These are phyloP conservation scores for Saccharomyces hybrid DNA, from an alignment of 1,139 yeast species.

Conservation along the genomic window DNA sequence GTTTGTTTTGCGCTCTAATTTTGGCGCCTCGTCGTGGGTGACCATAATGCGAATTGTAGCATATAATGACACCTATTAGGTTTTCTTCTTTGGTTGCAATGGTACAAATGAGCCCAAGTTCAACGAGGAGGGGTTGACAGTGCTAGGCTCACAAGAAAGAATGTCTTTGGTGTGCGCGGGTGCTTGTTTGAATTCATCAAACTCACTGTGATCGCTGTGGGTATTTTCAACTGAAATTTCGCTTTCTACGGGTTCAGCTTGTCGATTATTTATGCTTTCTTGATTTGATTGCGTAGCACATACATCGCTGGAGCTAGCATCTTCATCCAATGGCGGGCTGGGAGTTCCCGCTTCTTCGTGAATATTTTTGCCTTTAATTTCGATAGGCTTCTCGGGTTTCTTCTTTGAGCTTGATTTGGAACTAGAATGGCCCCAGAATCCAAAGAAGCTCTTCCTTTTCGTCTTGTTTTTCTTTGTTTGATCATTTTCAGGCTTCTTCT, in stretches of 20 bases:
- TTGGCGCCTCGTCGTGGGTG: neutral
- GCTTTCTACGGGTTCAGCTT: neutral
- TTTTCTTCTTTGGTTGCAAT: constrained; percentile 21
- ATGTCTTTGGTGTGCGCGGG: neutral
- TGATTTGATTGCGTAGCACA: neutral
- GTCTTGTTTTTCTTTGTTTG: constrained; percentile 10
- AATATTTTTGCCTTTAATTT: neutral
- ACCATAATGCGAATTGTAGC: neutral
- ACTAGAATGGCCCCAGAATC: constrained; percentile 18
- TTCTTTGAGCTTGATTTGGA: neutral
- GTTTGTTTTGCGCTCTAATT: neutral
- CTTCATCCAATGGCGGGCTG: neutral
- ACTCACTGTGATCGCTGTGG: neutral
- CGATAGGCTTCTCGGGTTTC: neutral
- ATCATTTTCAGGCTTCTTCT: constrained; percentile 9
- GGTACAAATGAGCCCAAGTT: constrained; percentile 22
- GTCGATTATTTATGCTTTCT: neutral
- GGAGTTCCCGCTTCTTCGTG: neutral
- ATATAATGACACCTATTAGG: neutral
- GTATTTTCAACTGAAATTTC: neutral
- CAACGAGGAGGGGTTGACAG: neutral
- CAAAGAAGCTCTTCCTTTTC: constrained; percentile 18
- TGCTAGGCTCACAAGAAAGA: neutral
- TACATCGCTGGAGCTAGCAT: neutral
- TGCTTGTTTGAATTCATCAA: neutral